A percentile compares a stretch with the other conserved stretches of the same genome.
Evolutionary conservation across 2,329 filamentous ascomycete species (phyloP).

Genomic region (Pestalotiopsis sp.): DNA sequence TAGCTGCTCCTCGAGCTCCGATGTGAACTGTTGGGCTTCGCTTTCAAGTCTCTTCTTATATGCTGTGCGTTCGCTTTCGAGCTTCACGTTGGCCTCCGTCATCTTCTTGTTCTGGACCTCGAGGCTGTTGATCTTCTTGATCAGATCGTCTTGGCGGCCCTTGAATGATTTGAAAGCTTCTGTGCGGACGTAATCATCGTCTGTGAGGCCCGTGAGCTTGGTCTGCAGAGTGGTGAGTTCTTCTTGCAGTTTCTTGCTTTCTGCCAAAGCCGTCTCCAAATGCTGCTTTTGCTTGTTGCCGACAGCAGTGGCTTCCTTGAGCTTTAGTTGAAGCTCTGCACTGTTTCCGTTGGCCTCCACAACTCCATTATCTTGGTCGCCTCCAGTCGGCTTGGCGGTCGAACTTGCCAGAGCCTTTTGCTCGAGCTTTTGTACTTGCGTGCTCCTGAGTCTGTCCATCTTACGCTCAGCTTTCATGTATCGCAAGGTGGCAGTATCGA

Average conservation of each 20-base stretch:
- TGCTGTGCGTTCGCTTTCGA: constrained; percentile 81
- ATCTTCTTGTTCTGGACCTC: constrained; percentile 87
- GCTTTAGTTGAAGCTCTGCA: constrained; percentile 73
- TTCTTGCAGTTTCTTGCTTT: constrained; percentile 74
- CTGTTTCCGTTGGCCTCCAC: constrained; percentile 58
- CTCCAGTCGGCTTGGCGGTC: constrained; percentile 47
- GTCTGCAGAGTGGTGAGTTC: constrained; percentile 76
- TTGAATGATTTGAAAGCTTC: constrained; percentile 94
- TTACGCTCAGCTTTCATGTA: constrained; percentile 97
- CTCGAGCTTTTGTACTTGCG: constrained; percentile 89
- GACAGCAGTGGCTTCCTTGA: constrained; percentile 76
- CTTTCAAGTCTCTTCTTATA: constrained; percentile 82
- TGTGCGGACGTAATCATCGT: constrained; percentile 92
- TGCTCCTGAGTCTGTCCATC: constrained; percentile 84
- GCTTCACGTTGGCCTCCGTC: constrained; percentile 81
- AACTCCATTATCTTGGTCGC: constrained; percentile 55
- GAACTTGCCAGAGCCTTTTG: constrained; percentile 80
- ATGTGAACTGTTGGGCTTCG: constrained; percentile 72
- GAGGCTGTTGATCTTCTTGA: constrained; percentile 87
- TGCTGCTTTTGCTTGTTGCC: constrained; percentile 88
- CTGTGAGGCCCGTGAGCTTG: constrained; percentile 72
- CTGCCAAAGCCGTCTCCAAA: constrained; percentile 74
- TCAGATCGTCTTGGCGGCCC: constrained; percentile 87
- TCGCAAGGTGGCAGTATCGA: constrained; percentile 85
- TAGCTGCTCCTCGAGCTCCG: constrained; percentile 81